phyloP scores from a whole-genome alignment of 2,329 filamentous ascomycete genomes.

The Xylariaceae sp. region DNA sequence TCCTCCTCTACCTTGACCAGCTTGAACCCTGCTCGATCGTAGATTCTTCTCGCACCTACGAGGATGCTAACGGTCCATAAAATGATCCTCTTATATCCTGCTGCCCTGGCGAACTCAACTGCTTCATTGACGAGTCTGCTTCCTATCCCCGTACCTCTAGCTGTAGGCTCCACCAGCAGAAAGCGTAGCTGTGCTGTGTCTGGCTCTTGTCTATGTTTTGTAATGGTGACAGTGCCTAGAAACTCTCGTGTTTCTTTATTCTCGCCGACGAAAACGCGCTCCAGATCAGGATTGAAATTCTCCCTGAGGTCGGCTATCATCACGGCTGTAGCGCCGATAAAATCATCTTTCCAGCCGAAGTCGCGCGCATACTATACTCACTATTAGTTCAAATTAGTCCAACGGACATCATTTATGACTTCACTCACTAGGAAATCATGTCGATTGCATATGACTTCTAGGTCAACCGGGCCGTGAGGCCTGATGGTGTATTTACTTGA shows the following conservation, averaged over 20 bases:
- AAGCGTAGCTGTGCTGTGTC: constrained; percentile 8
- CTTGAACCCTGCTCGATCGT: constrained; percentile 10
- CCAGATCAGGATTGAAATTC: constrained; percentile 6
- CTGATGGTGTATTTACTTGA: constrained; percentile 3
- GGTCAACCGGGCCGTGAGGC: constrained; percentile 8
- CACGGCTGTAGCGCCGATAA: constrained; percentile 7
- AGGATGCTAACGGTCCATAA: constrained; percentile 10
- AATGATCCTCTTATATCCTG: constrained; percentile 8
- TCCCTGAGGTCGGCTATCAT: constrained; percentile 6
- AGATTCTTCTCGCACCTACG: constrained; percentile 11
- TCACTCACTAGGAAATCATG: constrained; percentile 9
- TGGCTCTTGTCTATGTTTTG: constrained; percentile 8
- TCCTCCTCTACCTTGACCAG: background rate
- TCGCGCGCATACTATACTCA: constrained; percentile 2
- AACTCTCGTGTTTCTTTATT: constrained; percentile 1
- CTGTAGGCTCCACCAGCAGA: constrained; percentile 5
- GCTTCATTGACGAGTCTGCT: constrained; percentile 2
- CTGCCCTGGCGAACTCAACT: constrained; percentile 7
- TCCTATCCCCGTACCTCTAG: constrained; percentile 9
- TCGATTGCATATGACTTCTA: constrained; percentile 8
- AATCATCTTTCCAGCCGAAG: constrained; percentile 8
- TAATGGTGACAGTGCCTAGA: constrained; percentile 8
- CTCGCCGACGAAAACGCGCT: constrained; percentile 9
- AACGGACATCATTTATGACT: background rate
- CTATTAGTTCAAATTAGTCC: constrained; percentile 2